Conservation (phyloP, 345 rosid genomes). For the Sonneratia caseolaris region DNA sequence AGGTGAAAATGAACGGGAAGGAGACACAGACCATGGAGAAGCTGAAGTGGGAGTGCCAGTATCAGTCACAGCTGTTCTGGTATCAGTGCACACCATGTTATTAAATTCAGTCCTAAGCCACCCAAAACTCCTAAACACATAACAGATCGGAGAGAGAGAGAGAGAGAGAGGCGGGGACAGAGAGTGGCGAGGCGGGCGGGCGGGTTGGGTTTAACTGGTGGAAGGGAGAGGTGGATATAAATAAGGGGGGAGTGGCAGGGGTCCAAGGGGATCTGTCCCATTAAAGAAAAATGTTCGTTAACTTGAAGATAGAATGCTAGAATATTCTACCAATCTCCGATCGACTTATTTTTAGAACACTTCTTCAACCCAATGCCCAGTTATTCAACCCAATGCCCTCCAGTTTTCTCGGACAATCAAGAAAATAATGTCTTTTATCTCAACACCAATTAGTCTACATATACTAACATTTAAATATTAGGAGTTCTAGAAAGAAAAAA, state of each 20-base stretch:
- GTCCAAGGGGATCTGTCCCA: background rate
- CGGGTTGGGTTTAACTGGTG: slow-evolving; percentile 2
- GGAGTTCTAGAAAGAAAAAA: too few relatives aligned
- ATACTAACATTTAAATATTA: background rate
- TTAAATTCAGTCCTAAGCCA: background rate
- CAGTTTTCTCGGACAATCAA: background rate
- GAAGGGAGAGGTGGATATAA: background rate
- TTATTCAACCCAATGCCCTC: background rate
- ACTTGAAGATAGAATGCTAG: background rate
- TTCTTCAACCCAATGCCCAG: background rate
- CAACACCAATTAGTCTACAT: background rate
- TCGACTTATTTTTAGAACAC: background rate
- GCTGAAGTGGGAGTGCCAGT: background rate
- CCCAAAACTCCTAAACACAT: background rate
- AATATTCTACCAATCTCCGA: background rate
- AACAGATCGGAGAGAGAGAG: slow-evolving; percentile 2
- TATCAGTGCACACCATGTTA: slow-evolving; percentile 5
- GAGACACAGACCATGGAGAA: background rate
- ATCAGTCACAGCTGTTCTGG: background rate
- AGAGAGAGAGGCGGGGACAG: background rate
- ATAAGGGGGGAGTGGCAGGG: background rate
- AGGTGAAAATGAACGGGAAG: slow-evolving; percentile 2
- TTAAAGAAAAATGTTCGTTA: too few relatives aligned
- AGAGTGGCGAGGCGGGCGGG: background rate
- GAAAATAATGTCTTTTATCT: background rate